Evolutionary conservation across 306 rosid genomes (phyloP), one percentile per base, ranked within the genome.

Genomic region (Acacia acuminata): DNA sequence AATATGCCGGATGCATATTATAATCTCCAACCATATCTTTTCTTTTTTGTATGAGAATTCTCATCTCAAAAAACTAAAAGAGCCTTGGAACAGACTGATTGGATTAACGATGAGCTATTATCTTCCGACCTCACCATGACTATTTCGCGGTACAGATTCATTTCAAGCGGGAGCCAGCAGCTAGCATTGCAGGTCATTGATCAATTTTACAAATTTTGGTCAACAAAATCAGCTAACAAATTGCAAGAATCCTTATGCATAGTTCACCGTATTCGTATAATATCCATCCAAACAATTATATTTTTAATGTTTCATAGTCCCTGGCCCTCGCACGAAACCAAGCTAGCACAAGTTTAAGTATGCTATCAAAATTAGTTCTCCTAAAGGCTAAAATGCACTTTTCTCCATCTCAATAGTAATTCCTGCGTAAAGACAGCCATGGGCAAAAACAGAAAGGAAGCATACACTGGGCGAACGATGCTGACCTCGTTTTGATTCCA

Each of bases 401-500:
- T 69, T 11, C 27, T 68, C 48, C 0, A 58, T 22, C 32, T 58
- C 65, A 8, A 34, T 8, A 67, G 42, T 69, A 20, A 38, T 9
- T 69, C 16, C 50, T 0, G 8, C 73, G 11, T 15, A 40, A 38
- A n/a, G 10, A 20, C 16, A 38, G 4, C 74, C 51, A 40, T 12
- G 17, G 17, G 73, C 17, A 12, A 66, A 66, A 32, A 36, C 2
- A 55, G 3, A 27, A 17, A 3, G 71, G 45, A 14, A 66, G 44
- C 45, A 27, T 1, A 34, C 11, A 30, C 11, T 5, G 34, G 48
- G 25, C 25, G 20, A 9, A 60, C 34, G 12, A 73, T 45, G 60
- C 38, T 67, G 8, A 93, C 97, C 93, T 93, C 84, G 48, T 82
- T 79, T 81, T 88, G 93, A 79, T 90, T 92, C 98, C 92, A 90